A percentile compares a stretch with the other conserved stretches of the same genome.
Evolutionary conservation across 345 rosid species (phyloP).

Genomic region (Syzygium grande): DNA sequence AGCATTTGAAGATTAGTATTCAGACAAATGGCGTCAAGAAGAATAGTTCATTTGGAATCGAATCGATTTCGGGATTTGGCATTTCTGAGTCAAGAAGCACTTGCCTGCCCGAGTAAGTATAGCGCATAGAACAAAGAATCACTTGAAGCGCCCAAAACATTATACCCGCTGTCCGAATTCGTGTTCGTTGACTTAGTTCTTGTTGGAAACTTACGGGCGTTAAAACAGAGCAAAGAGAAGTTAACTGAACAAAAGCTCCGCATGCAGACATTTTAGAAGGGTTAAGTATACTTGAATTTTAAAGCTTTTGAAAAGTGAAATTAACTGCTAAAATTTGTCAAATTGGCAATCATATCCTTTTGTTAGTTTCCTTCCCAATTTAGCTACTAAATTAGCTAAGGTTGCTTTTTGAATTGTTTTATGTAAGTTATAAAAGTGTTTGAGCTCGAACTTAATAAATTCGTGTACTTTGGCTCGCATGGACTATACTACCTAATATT

Average conservation of each 20-base stretch:
- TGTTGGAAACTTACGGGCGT: neutral
- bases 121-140: neutral
- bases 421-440: neutral
- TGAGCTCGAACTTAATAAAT: neutral
- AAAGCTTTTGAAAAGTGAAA: neutral
- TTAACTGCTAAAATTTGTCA: neutral
- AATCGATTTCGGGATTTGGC: neutral
- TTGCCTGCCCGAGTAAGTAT: neutral
- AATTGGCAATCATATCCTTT: neutral
- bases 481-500: neutral
- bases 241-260: neutral
- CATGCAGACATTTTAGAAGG: neutral
- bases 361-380: neutral
- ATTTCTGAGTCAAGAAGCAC: neutral
- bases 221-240: neutral
- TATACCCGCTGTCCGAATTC: neutral
- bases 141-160: neutral
- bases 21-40: neutral
- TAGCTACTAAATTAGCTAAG: neutral
- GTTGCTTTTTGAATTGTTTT: neutral
- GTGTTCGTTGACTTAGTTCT: neutral
- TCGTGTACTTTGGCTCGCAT: neutral
- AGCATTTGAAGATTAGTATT: neutral
- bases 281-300: neutral
- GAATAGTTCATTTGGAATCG: neutral